phyloP scores from a whole-genome alignment of 768 basidiomycete genomes.

The Tylopilus felleus region DNA sequence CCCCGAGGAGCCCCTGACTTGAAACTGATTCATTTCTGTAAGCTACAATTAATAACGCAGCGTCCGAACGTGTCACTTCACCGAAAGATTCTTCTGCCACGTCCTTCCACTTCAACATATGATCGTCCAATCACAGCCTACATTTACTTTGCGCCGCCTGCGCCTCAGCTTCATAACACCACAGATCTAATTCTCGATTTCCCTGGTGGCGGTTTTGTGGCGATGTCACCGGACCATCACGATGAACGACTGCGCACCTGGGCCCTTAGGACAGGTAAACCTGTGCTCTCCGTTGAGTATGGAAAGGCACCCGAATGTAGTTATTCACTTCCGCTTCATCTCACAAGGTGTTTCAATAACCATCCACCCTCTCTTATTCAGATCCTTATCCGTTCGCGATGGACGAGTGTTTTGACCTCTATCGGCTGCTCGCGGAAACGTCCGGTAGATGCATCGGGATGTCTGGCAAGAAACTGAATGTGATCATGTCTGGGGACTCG shows the following conservation, averaged over 20 bases:
- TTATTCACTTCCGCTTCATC: slow-evolving; percentile 19
- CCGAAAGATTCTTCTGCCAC: slow-evolving; percentile 76
- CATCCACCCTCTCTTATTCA: slow-evolving; percentile 27
- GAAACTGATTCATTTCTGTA: slow-evolving; percentile 7
- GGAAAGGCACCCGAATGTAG: slow-evolving; percentile 96
- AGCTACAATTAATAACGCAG: slow-evolving; percentile 62
- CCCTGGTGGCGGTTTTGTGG: slow-evolving; percentile 95
- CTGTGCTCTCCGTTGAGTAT: slow-evolving; percentile 86
- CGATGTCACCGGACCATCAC: slow-evolving; percentile 95
- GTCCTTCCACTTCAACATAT: slow-evolving; percentile 73
- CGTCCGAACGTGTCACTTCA: slow-evolving; percentile 61
- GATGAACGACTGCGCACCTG: slow-evolving; percentile 89
- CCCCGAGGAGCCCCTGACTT: slow-evolving; percentile 10
- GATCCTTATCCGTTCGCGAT: slow-evolving; percentile 98
- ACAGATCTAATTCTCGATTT: slow-evolving; percentile 88
- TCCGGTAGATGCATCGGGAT: slow-evolving; percentile 82
- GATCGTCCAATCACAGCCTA: slow-evolving; percentile 79
- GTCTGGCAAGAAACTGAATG: slow-evolving; percentile 73
- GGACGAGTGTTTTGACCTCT: slow-evolving; percentile 92
- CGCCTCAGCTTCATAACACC: slow-evolving; percentile 55
- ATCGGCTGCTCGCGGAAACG: slow-evolving; percentile 75
- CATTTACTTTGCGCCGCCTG: slow-evolving; percentile 76
- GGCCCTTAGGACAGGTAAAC: slow-evolving; percentile 75
- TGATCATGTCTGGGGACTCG: slow-evolving; percentile 91
- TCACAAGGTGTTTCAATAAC: slow-evolving; percentile 1